Evolutionary conservation across 1,139 yeast species (phyloP).

Genomic region (Yamadazyma pseudoaaseri): DNA sequence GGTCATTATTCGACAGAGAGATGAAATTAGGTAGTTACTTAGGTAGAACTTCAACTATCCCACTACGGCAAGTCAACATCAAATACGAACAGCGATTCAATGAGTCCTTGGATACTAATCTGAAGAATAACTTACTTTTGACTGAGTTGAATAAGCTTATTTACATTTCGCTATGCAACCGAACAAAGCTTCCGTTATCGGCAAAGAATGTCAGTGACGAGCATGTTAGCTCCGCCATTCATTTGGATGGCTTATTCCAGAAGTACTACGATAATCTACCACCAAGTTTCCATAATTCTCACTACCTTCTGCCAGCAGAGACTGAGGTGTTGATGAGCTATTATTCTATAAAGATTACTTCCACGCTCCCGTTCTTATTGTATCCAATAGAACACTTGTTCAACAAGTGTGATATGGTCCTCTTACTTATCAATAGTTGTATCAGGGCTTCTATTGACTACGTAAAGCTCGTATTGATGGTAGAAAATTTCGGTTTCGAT

Average conservation of each 20-base stretch:
- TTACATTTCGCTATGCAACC: slow-evolving; percentile 5
- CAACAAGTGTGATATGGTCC: slow-evolving; percentile 1
- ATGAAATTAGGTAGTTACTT: slow-evolving; percentile 11
- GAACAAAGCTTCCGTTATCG: slow-evolving; percentile 6
- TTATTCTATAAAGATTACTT: slow-evolving; percentile 4
- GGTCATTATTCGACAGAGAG: slow-evolving; percentile 16
- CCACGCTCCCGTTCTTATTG: slow-evolving; percentile 6
- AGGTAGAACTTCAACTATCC: slow-evolving; percentile 16
- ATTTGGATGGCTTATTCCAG: slow-evolving; percentile 5
- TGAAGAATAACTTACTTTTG: slow-evolving; percentile 6
- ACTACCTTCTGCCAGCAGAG: slow-evolving; percentile 3
- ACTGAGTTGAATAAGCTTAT: slow-evolving; percentile 10
- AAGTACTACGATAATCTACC: slow-evolving; percentile 6
- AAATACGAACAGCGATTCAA: slow-evolving; percentile 6
- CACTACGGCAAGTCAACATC: slow-evolving; percentile 9
- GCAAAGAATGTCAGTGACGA: slow-evolving; percentile 5
- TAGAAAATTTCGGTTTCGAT: slow-evolving; percentile 1
- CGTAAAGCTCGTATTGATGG: slow-evolving; percentile 1
- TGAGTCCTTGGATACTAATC: slow-evolving; percentile 2
- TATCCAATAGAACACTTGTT: slow-evolving; percentile 5
- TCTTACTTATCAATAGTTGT: slow-evolving; percentile 4
- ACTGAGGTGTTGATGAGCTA: slow-evolving; percentile 8
- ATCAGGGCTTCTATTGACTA: slow-evolving; percentile 2
- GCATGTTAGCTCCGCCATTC: slow-evolving; percentile 5
- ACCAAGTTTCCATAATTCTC: background rate